Evolutionary conservation across 2,329 filamentous ascomycete species (phyloP).

Genomic region (Alternaria gaisen): DNA sequence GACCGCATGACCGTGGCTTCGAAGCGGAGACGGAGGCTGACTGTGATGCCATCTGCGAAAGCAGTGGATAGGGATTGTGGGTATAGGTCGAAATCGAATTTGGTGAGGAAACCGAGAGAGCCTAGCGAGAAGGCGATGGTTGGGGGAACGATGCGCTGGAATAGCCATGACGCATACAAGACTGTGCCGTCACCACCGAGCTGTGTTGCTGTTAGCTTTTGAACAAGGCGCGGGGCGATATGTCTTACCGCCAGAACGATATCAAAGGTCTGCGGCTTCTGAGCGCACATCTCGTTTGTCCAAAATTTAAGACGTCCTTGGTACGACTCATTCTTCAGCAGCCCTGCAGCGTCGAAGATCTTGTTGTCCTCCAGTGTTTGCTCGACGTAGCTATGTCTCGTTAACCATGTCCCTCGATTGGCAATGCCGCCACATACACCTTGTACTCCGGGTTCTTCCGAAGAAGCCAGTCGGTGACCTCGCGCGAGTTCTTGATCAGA

Average conservation of each 20-base stretch:
- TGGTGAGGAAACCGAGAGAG: conserved; percentile 92
- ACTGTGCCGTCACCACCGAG: conserved; percentile 97
- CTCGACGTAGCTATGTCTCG: conserved; percentile 69
- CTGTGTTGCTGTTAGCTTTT: conserved; percentile 34
- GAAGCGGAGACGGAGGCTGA: conserved; percentile 86
- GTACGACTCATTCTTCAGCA: conserved; percentile 69
- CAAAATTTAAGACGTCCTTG: conserved; percentile 77
- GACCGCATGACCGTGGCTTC: conserved; percentile 94
- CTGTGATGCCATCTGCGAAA: conserved; percentile 84
- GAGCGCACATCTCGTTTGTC: conserved; percentile 79
- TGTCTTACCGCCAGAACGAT: conserved; percentile 78
- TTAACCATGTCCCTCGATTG: conserved; percentile 5
- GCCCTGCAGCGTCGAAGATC: conserved; percentile 74
- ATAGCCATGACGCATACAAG: conserved; percentile 94
- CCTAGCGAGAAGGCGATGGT: conserved; percentile 91
- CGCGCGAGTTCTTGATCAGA: conserved; percentile 78
- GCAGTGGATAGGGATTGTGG: conserved; percentile 72
- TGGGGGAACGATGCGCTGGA: conserved; percentile 92
- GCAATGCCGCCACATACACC: conserved; percentile 63
- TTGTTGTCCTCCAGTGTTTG: conserved; percentile 74
- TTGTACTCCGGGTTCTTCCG: conserved; percentile 75
- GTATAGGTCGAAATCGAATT: conserved; percentile 88
- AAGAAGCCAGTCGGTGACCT: conserved; percentile 82
- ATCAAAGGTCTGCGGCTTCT: conserved; percentile 87
- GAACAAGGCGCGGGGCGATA: not conserved